These are phyloP conservation scores for Elongisporangium senticosum DNA, from an alignment of 352 stramenopile genomes.

Conservation along the genomic window DNA sequence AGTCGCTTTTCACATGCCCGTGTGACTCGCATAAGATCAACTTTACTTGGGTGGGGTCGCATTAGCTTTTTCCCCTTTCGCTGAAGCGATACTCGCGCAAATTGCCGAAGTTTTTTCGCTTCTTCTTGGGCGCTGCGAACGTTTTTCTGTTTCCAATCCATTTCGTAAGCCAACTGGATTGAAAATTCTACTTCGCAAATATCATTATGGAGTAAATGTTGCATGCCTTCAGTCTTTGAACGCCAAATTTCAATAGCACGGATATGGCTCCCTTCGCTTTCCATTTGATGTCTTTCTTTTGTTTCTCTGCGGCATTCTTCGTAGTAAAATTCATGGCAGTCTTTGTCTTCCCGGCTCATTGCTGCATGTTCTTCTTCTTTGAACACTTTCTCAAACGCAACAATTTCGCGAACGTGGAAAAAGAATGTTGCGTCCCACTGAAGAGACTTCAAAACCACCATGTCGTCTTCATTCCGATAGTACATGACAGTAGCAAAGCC, in stretches of 20 bases:
- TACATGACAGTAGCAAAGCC: conserved; percentile 39
- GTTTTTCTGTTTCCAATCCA: conserved; percentile 13
- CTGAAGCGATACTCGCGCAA: conserved; percentile 27
- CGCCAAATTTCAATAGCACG: conserved; percentile 29
- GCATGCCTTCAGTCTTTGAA: conserved; percentile 31
- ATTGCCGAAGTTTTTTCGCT: conserved; percentile 22
- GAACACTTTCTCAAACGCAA: conserved; percentile 34
- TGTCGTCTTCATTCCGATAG: conserved; percentile 48
- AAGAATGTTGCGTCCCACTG: conserved; percentile 54
- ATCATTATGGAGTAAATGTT: conserved; percentile 13
- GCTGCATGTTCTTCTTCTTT: conserved; percentile 36
- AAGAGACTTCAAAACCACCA: conserved; percentile 33
- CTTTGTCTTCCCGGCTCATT: conserved; percentile 43
- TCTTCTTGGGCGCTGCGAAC: conserved; percentile 24
- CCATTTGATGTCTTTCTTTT: conserved; percentile 28
- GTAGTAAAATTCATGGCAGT: conserved; percentile 12
- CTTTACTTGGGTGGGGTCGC: conserved; percentile 11
- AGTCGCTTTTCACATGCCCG: conserved; percentile 60
- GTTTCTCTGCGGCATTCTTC: conserved; percentile 16
- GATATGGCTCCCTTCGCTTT: conserved; percentile 36
- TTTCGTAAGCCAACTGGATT: conserved; percentile 48
- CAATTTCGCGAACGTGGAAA: conserved; percentile 34
- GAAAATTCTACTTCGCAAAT: conserved; percentile 41
- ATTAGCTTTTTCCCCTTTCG: conserved; percentile 9
- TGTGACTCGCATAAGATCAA: conserved; percentile 47